Evolutionary conservation across 805 yeast species (phyloP).

Genomic region (Myxozyma neglecta): DNA sequence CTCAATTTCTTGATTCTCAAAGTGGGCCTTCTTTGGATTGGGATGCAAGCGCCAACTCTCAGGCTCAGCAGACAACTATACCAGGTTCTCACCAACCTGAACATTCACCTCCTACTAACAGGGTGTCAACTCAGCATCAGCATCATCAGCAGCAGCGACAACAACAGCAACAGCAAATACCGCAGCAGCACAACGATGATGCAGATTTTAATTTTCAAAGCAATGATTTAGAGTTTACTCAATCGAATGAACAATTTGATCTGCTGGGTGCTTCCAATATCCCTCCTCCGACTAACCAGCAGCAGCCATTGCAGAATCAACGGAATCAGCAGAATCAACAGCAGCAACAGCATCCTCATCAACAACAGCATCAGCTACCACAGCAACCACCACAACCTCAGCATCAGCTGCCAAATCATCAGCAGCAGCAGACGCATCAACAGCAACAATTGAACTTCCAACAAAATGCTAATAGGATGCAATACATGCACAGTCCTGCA

Average conservation of each 20-base stretch:
- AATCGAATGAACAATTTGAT: background rate
- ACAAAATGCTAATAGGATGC: background rate
- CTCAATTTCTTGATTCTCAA: slow-evolving; percentile 20
- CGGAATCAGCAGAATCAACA: background rate
- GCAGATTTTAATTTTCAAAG: background rate
- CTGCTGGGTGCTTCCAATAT: background rate
- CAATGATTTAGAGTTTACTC: background rate
- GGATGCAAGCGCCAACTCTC: background rate
- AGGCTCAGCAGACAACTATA: background rate
- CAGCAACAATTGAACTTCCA: background rate
- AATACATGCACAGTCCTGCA: background rate
- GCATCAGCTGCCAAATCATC: background rate
- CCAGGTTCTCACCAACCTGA: background rate
- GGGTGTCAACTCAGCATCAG: background rate
- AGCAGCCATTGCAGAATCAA: background rate
- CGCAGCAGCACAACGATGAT: slow-evolving; percentile 2
- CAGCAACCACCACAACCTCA: background rate
- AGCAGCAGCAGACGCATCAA: background rate
- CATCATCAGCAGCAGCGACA: background rate
- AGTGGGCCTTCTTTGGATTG: slow-evolving; percentile 6
- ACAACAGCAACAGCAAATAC: slow-evolving; percentile 1
- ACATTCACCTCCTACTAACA: no score
- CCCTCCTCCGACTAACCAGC: background rate
- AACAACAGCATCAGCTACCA: background rate
- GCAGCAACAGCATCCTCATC: background rate